Evolutionary conservation across 1,284 basidiomycete species (phyloP).

Genomic region (Heterobasidion occidentale): DNA sequence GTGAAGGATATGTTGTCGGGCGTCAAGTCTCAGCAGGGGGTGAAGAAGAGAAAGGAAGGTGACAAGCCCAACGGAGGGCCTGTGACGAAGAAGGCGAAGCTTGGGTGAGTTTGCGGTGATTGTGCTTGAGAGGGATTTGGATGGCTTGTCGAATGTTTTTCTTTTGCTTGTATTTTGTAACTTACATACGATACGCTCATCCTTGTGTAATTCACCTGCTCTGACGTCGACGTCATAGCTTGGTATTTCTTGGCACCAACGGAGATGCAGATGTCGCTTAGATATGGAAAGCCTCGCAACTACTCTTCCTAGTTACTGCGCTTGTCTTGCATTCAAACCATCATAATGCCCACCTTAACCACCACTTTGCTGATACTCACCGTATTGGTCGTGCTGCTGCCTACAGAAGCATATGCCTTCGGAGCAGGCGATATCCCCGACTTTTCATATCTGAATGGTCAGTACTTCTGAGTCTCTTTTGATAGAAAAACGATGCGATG

Average conservation of each 20-base stretch:
- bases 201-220: not conserved
- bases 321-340: not conserved
- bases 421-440: slow-evolving; percentile 58
- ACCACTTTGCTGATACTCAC: slow-evolving; percentile 7
- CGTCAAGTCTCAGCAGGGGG: slow-evolving; percentile 25
- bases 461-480: slow-evolving; percentile 1
- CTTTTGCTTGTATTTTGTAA: not conserved
- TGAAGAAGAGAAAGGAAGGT: slow-evolving; percentile 56
- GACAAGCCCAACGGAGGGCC: slow-evolving; percentile 48
- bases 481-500: slow-evolving; percentile 5
- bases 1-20: slow-evolving; percentile 46
- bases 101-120: slow-evolving; percentile 18
- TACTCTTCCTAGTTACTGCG: not conserved
- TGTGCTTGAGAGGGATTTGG: not conserved
- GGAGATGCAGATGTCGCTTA: not conserved
- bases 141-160: not conserved
- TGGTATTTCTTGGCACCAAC: slow-evolving; percentile 4
- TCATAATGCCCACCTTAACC: slow-evolving; percentile 9
- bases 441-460: slow-evolving; percentile 52
- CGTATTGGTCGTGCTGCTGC: slow-evolving; percentile 30
- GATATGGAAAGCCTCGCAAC: slow-evolving; percentile 3
- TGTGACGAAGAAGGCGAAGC: slow-evolving; percentile 58
- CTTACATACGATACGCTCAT: not conserved
- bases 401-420: slow-evolving; percentile 41
- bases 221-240: slow-evolving; percentile 1